Evolutionary conservation across 345 rosid species (phyloP), one percentile per base, ranked within the genome.

Genomic region (Arabis hirsuta): DNA sequence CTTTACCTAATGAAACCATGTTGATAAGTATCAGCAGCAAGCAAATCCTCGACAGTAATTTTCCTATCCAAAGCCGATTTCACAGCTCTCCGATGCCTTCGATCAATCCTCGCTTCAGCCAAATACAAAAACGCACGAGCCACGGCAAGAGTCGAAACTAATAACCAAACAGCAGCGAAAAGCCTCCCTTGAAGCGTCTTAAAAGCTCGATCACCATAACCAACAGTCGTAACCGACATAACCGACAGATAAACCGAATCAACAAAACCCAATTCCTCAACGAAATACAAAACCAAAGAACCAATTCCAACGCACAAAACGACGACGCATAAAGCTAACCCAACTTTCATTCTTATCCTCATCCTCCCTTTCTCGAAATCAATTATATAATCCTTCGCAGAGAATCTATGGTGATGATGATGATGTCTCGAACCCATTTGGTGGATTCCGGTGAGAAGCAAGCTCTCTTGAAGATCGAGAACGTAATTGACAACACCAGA

Each of bases 191-290:
- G 27, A 19, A 86, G 58, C 2, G 92, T 86, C 65, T 81, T 80
- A 57, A 87, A 90, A 5, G 92, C 96, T 47, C 81, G 66, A 57
- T 90, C 92, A 3, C 90, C 92, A 14, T 83, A 90, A 4, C 96
- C 96, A 19, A 90, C 96, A 0, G 92, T 90, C 0, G 96, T 90
- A 1, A 90, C 92, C 4, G 96, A 90, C 92, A 90, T 86, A 58
- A 90, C 92, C 20, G 96, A 82, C 73, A 87, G 69, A 65, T 90
- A 90, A 74, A 90, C 63, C 31, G 96, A 84, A 60, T 90, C 92
- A 19, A 87, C 38, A 70, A 85, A 82, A 48, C 61, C 81, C 70
- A 90, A 59, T 5, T 38, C 83, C 71, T 90, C 96, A 66, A 87
- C 79, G 36, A 81, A 86, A 69, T 69, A 79, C 62, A 90, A 68